Conservation (phyloP, 2,329 filamentous ascomycete genomes). For the Trichoderma brevicompactum region DNA sequence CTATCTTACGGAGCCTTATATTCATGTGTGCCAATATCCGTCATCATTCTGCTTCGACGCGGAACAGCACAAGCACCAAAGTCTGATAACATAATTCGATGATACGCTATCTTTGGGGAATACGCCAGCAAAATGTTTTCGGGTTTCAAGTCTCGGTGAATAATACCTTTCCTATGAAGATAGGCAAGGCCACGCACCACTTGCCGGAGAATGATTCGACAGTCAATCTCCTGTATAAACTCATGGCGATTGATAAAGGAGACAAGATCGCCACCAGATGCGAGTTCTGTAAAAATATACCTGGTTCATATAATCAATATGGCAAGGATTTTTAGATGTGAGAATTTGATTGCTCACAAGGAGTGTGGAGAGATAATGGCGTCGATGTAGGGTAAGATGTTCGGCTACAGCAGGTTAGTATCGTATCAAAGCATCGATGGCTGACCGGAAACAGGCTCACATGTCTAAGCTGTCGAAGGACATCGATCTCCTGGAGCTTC, state of each 20-base stretch:
- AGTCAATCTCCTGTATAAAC: slow-evolving; percentile 47
- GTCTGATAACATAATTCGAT: slow-evolving; percentile 56
- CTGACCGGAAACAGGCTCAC: slow-evolving; percentile 43
- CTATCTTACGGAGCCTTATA: slow-evolving; percentile 56
- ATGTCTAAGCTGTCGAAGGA: slow-evolving; percentile 58
- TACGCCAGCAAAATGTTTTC: slow-evolving; percentile 58
- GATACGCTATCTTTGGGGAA: slow-evolving; percentile 49
- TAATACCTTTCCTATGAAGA: slow-evolving; percentile 54
- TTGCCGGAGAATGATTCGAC: slow-evolving; percentile 52
- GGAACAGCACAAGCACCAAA: slow-evolving; percentile 55
- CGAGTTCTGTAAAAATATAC: slow-evolving; percentile 62
- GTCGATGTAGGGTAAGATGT: slow-evolving; percentile 57
- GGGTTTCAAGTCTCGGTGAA: slow-evolving; percentile 59
- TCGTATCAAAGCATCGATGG: neutral
- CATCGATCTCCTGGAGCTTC: slow-evolving; percentile 55
- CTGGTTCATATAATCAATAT: slow-evolving; percentile 39
- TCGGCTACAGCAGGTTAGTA: slow-evolving; percentile 49
- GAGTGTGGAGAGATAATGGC: slow-evolving; percentile 54
- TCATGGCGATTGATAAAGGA: slow-evolving; percentile 50
- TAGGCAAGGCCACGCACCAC: slow-evolving; percentile 52
- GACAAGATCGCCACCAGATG: slow-evolving; percentile 58
- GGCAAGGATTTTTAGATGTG: fast-evolving
- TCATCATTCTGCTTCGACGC: slow-evolving; percentile 49
- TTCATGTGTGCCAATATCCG: slow-evolving; percentile 50
- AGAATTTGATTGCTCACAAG: slow-evolving; percentile 43